These are phyloP conservation scores for Fusarium praegraminearum DNA, from an alignment of 2,329 filamentous ascomycete genomes.

Conservation along the genomic window DNA sequence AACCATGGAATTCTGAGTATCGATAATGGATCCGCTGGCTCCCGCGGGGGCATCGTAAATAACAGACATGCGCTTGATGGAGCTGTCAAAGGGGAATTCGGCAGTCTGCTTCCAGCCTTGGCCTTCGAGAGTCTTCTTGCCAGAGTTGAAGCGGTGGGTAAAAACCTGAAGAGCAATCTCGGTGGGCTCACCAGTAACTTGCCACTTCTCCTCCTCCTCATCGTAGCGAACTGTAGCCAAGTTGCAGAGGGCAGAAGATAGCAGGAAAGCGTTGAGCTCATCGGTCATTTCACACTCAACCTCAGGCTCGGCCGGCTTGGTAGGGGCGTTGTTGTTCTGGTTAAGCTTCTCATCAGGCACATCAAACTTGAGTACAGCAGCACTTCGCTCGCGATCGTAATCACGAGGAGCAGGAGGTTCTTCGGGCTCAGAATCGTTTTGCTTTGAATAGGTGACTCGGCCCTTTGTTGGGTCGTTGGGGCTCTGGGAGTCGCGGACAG, in stretches of 20 bases:
- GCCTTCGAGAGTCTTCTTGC: conserved; percentile 65
- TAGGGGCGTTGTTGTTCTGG: conserved; percentile 47
- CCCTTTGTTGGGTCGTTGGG: conserved; percentile 72
- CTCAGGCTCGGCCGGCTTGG: conserved; percentile 48
- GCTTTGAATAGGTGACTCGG: conserved; percentile 61
- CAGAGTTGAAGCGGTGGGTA: conserved; percentile 73
- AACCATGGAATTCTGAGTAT: conserved; percentile 62
- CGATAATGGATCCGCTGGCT: conserved; percentile 54
- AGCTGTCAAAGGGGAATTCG: conserved; percentile 84
- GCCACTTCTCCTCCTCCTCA: conserved; percentile 69
- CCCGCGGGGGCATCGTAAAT: conserved; percentile 68
- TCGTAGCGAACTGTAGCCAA: conserved; percentile 69
- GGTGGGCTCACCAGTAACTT: conserved; percentile 77
- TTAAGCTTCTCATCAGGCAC: conserved; percentile 69
- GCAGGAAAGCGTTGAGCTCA: conserved; percentile 63
- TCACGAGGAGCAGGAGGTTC: conserved; percentile 62
- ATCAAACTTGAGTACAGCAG: conserved; percentile 71
- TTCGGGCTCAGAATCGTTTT: conserved; percentile 48
- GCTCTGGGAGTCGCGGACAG: conserved; percentile 70
- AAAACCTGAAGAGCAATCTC: conserved; percentile 84
- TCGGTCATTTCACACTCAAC: conserved; percentile 61
- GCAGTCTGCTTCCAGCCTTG: conserved; percentile 72
- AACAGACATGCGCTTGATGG: conserved; percentile 84
- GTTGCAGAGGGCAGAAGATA: conserved; percentile 74
- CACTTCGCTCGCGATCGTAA: conserved; percentile 70